phyloP scores from a whole-genome alignment of 78 protist species.

The Bigelowiella natans region DNA sequence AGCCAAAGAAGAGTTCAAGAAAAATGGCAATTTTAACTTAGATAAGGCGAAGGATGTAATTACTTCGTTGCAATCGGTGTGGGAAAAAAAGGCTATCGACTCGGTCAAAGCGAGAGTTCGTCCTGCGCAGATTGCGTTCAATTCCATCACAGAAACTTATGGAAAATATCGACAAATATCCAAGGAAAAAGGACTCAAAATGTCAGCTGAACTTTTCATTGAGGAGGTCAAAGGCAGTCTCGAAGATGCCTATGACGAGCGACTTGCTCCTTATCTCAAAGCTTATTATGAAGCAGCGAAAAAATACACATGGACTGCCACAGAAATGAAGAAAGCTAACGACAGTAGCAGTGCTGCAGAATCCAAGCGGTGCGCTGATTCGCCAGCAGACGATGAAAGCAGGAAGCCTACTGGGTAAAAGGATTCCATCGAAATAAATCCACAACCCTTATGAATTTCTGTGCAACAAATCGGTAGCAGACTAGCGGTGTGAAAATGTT shows the following conservation, averaged over 20 bases:
- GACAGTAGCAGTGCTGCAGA: too few relatives aligned
- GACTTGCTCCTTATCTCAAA: background rate
- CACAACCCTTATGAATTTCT: too few relatives aligned
- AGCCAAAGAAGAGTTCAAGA: background rate
- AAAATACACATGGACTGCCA: too few relatives aligned
- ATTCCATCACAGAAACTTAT: background rate
- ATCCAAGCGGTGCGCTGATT: too few relatives aligned
- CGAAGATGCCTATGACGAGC: background rate
- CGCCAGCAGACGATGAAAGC: too few relatives aligned
- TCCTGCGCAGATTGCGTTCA: background rate
- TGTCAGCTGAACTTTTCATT: background rate
- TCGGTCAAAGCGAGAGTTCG: background rate
- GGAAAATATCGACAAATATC: background rate
- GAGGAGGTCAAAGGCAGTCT: background rate
- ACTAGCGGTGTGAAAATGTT: too few relatives aligned
- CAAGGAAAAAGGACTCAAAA: background rate
- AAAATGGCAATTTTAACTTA: background rate
- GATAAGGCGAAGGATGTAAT: background rate
- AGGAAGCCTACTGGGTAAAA: too few relatives aligned
- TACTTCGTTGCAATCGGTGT: background rate
- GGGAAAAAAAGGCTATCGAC: background rate
- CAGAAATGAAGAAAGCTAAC: too few relatives aligned
- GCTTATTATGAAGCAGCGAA: background rate
- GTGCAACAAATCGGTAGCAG: too few relatives aligned
- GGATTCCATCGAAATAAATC: too few relatives aligned